Base-by-base conservation (phyloP, 352 stramenopile species). In the Phytophthora sp. region DNA sequence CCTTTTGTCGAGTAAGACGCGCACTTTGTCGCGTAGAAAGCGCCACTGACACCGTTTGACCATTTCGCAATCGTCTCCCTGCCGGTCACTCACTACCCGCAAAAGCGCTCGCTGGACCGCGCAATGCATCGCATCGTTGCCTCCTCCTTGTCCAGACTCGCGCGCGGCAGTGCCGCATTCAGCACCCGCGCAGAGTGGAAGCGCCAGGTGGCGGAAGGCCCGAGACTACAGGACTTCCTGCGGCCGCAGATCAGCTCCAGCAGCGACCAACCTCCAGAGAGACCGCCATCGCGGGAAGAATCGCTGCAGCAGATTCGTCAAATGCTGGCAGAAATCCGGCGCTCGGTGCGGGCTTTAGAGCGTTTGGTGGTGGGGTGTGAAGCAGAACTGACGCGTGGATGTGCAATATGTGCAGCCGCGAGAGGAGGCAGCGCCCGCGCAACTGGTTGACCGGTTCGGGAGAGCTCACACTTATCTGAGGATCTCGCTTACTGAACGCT, bases 401-500 rank as follows among this genome's bases (percentile, higher is more conserved):
- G 35, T 13, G 35, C 2, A 43, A 23, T 35, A 15, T 3, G 35
- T 63, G 28, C 30, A 72, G 62, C 44, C 54, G 28, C 49, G n/a
- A 26, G 5, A 65, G 28, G 46, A 66, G 23, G 39, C 56, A 15
- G 43, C 17, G 13, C 34, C 43, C 12, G 24, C 56, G 28, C 63
- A 69, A 46, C 63, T 97, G 6, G 59, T 88, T 17, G 97, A 99
- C 74, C 74, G 64, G 0, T 98, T 97, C 66, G 88, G 92, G 10
- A 79, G 97, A 32, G 68, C 82, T 26, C 97, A 99, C 74, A 96
- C 84, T 46, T 99, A 99, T 76, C 66, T 99, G 38, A 87, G 97
- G 41, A 97, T 99, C 52, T 99, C 94, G 28, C 69, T 99, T 28
- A 97, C 94, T 1, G 96, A 99, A 76, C 87, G 94, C 24, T 99